Conservation (phyloP, 768 basidiomycete genomes). For the Tricholoma terreum region DNA sequence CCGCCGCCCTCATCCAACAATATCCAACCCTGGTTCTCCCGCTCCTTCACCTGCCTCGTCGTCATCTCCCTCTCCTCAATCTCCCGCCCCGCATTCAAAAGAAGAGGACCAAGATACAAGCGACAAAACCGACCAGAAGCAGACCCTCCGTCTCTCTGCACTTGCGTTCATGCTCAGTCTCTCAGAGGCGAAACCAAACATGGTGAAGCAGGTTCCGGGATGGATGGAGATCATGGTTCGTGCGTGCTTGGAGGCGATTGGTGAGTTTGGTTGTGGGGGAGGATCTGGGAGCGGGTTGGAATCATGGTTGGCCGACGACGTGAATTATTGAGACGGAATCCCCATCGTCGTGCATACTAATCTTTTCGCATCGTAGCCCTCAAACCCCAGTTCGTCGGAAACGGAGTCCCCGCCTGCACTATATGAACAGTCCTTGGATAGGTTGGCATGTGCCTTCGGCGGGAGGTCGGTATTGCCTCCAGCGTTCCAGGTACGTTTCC, state of each 20-base stretch:
- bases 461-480: slow-evolving; percentile 73
- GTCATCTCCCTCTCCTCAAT: too few relatives aligned
- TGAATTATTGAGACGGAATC: too few relatives aligned
- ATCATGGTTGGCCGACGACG: slow-evolving; percentile 72
- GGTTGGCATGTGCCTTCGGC: slow-evolving; percentile 76
- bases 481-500: slow-evolving; percentile 54
- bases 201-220: slow-evolving; percentile 63
- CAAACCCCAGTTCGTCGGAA: slow-evolving; percentile 55
- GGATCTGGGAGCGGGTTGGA: slow-evolving; percentile 36
- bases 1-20: too few relatives aligned
- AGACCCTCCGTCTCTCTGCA: too few relatives aligned
- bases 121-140: too few relatives aligned
- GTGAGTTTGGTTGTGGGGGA: slow-evolving; percentile 63
- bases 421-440: slow-evolving; percentile 80
- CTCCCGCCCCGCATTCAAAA: too few relatives aligned
- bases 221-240: slow-evolving; percentile 71
- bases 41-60: too few relatives aligned
- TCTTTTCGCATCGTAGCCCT: slow-evolving; percentile 43
- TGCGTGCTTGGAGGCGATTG: slow-evolving; percentile 79
- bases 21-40: too few relatives aligned
- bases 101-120: too few relatives aligned
- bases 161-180: slow-evolving; percentile 79
- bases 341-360: slow-evolving; percentile 3
- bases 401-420: slow-evolving; percentile 65
- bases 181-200: slow-evolving; percentile 65